phyloP scores from a whole-genome alignment of 805 yeast species.

The Barnettozyma wickerhamii region DNA sequence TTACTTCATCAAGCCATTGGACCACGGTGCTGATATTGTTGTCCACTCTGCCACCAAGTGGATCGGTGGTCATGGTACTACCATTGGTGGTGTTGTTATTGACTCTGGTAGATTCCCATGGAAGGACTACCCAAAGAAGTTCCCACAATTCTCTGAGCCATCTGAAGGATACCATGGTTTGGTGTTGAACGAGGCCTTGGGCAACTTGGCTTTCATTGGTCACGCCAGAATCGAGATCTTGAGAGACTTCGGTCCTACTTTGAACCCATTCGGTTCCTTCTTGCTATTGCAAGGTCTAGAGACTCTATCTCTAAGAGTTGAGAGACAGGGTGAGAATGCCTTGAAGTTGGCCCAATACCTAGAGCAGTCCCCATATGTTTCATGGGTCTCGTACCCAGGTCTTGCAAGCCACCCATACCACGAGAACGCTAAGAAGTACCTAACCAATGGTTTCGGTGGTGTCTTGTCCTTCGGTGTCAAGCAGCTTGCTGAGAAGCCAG shows the following conservation, averaged over 20 bases:
- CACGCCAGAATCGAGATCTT: conserved; percentile 79
- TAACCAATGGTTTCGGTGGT: conserved; percentile 79
- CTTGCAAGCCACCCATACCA: conserved; percentile 74
- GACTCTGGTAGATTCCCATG: conserved; percentile 95
- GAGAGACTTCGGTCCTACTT: conserved; percentile 88
- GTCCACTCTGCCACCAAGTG: conserved; percentile 96
- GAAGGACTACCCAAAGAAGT: conserved; percentile 77
- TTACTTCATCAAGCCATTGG: conserved; percentile 74
- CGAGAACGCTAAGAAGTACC: conserved; percentile 77
- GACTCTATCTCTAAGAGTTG: conserved; percentile 89
- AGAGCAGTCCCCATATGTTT: conserved; percentile 67
- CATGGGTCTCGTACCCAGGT: conserved; percentile 93
- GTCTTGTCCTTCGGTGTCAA: conserved; percentile 88
- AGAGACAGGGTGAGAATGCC: conserved; percentile 85
- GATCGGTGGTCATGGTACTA: conserved; percentile 97
- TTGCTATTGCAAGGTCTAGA: conserved; percentile 87
- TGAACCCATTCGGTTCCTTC: conserved; percentile 88
- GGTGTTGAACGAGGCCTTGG: conserved; percentile 75
- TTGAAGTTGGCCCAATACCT: conserved; percentile 73
- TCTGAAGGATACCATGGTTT: conserved; percentile 93
- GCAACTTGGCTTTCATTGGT: conserved; percentile 71
- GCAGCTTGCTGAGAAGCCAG: conserved; percentile 46
- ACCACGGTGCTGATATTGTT: conserved; percentile 87
- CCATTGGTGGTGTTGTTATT: conserved; percentile 86
- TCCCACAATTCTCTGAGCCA: conserved; percentile 88